These are phyloP conservation scores for Fomitopsis palustris DNA, from an alignment of 1,284 basidiomycete genomes.

Conservation along the genomic window DNA sequence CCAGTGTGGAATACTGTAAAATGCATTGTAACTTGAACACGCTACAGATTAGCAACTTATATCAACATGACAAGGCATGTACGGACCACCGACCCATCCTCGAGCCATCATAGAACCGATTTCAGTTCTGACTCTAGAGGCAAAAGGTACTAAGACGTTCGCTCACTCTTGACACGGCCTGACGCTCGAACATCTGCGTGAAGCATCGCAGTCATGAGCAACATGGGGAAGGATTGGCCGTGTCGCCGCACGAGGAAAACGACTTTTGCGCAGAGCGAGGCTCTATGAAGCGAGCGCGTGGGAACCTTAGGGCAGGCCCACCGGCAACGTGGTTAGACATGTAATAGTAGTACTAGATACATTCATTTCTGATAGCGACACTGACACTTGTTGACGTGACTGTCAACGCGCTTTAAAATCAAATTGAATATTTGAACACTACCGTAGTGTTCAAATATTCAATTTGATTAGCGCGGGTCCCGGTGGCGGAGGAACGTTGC, in stretches of 20 bases:
- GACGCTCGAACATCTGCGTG: slow-evolving; percentile 83
- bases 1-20: too few species aligned
- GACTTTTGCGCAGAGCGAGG: background rate
- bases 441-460: too few species aligned
- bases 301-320: slow-evolving; percentile 29
- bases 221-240: slow-evolving; percentile 75
- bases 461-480: too few species aligned
- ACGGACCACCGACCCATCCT: slow-evolving; percentile 78
- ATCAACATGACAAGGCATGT: too few species aligned
- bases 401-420: too few species aligned
- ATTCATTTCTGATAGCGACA: too few species aligned
- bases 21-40: too few species aligned
- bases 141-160: slow-evolving; percentile 80
- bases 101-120: background rate
- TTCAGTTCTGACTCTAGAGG: slow-evolving; percentile 23
- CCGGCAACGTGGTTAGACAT: background rate
- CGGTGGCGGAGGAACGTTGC: too few species aligned
- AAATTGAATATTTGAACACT: too few species aligned
- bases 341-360: too few species aligned
- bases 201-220: slow-evolving; percentile 68
- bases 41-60: background rate
- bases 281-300: slow-evolving; percentile 15
- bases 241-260: slow-evolving; percentile 69
- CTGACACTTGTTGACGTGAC: too few species aligned
- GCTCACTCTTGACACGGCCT: slow-evolving; percentile 69